Conservation (phyloP, 2,329 filamentous ascomycete genomes). For the Pyricularia grisea region DNA sequence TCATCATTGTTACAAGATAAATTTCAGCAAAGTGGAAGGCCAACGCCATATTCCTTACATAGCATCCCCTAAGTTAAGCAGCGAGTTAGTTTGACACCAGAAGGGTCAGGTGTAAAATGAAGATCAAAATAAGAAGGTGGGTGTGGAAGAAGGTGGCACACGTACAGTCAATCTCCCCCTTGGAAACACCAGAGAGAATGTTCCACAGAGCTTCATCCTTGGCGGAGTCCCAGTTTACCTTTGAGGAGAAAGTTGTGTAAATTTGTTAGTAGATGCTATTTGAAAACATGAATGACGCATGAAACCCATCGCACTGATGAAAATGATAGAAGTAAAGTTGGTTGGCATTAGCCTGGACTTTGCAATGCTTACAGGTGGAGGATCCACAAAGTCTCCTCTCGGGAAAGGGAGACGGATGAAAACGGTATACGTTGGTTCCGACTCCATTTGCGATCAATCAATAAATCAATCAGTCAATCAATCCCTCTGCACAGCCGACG, state of each 20-base stretch:
- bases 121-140: neutral
- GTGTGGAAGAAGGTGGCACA: neutral
- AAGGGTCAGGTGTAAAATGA: neutral
- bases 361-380: slow-evolving; percentile 56
- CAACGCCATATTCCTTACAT: neutral
- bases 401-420: slow-evolving; percentile 86
- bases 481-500: neutral
- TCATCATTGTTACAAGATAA: neutral
- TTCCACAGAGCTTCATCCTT: slow-evolving; percentile 91
- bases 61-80: slow-evolving; percentile 1
- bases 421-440: slow-evolving; percentile 58
- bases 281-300: neutral
- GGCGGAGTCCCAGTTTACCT: slow-evolving; percentile 80
- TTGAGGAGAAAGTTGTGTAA: neutral
- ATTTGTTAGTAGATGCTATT: slow-evolving; percentile 15
- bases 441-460: slow-evolving; percentile 8
- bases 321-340: neutral
- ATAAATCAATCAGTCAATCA: neutral
- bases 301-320: neutral
- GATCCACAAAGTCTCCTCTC: slow-evolving; percentile 81
- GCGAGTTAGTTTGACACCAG: neutral
- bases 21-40: slow-evolving; percentile 3
- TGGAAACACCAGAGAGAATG: slow-evolving; percentile 71
- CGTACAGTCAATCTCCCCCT: slow-evolving; percentile 79
- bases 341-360: slow-evolving; percentile 5